Percentiles rank a stretch among this genome's conserved stretches.
Evolutionary conservation across 805 yeast species (phyloP).

Genomic region (Myxozyma udenii): DNA sequence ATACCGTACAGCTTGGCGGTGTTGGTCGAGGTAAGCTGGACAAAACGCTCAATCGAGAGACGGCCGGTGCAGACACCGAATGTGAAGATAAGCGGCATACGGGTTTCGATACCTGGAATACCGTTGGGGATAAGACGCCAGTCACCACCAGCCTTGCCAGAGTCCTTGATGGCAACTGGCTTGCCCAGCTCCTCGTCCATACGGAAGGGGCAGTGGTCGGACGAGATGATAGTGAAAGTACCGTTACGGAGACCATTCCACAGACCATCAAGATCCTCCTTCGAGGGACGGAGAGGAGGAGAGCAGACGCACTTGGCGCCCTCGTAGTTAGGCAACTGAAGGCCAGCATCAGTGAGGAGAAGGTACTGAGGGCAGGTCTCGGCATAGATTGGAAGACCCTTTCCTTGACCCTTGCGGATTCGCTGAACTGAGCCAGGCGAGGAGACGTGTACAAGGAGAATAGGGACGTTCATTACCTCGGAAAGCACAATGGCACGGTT

Average conservation of each 20-base stretch:
- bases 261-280: conserved; percentile 44
- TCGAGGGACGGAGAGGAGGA: conserved; percentile 49
- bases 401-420: conserved; percentile 46
- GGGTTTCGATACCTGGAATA: conserved; percentile 50
- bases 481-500: conserved; percentile 48
- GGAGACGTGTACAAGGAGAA: conserved; percentile 51
- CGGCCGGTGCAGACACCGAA: conserved; percentile 46
- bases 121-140: conserved; percentile 46
- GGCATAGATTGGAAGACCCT: conserved; percentile 45
- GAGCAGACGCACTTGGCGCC: conserved; percentile 54
- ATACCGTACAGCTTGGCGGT: conserved; percentile 50
- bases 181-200: conserved; percentile 46
- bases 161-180: conserved; percentile 37
- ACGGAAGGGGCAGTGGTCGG: conserved; percentile 49
- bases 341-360: conserved; percentile 43
- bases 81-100: conserved; percentile 45
- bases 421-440: conserved; percentile 44
- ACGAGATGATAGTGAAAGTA: conserved; percentile 47
- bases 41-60: conserved; percentile 46
- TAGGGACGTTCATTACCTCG: conserved; percentile 46
- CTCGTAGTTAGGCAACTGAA: conserved; percentile 42
- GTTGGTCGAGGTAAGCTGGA: conserved; percentile 47
- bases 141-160: conserved; percentile 30
- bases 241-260: conserved; percentile 50
- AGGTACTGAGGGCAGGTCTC: conserved; percentile 55